Evolutionary conservation across 208 protist species (phyloP), one percentile per base, ranked within the genome.

Genomic region (Acanthamoeba castellanii): DNA sequence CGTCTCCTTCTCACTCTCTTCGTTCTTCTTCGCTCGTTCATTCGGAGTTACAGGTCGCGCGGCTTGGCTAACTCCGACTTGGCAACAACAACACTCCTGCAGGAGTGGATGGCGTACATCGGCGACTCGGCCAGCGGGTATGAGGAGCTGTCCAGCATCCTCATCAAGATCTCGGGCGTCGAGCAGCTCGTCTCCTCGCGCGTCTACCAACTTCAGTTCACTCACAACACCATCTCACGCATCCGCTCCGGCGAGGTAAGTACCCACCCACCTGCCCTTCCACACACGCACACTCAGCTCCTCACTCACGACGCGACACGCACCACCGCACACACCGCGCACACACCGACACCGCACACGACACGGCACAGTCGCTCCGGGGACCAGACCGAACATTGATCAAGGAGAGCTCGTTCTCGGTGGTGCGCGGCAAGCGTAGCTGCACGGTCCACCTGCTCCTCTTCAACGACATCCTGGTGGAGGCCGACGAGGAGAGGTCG

Each of bases 91-190:
- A 59, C 57, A 8, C 14, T 59, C 8, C 4, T 57, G 14, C 76
- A 85, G 76, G 76, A 85, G 47, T 85, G 76, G 76, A 85, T 85
- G 76, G 34, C 76, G 22, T 85, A 57, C 45, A 85, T 85, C 47
- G 76, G 76, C 16, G 76, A 85, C 47, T n/a, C 42, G 37, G 76
- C 76, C 13, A 85, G 76, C 76, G 76, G 76, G 11, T 85, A 85
- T 42, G 76, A 85, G 13, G 76, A 85, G 47, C 47, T 85, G 47
- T 85, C 76, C 13, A 3, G 45, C 45, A 57, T 85, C 45, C 76
- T 85, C 37, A 57, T 85, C 37, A 85, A 85, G 76, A 85, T 85
- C 34, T 50, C 76, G 45, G n/a, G 76, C 45, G 76, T 85, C 45
- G 76, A 85, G 76, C 76, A 85, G 45, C 47, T 85, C 22, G 76